Evolutionary conservation across 2,329 filamentous ascomycete genomes (phyloP).

Genomic region (Pezicula radicicola): DNA sequence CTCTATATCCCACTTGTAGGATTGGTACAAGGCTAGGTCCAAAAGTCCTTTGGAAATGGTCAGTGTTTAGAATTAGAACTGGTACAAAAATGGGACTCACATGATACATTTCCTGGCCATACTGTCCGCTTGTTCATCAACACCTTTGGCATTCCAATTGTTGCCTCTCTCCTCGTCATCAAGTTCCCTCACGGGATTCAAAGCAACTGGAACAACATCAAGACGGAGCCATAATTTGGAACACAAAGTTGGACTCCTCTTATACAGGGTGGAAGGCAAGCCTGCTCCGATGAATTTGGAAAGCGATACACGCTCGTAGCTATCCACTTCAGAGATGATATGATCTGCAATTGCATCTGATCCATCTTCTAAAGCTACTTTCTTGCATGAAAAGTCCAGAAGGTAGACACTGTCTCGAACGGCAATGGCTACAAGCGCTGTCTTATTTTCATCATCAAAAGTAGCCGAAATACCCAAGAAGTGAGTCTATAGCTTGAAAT

Average conservation of each 20-base stretch:
- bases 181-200: slow-evolving; percentile 3
- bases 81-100: slow-evolving; percentile 39
- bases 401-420: slow-evolving; percentile 74
- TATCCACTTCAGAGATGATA: slow-evolving; percentile 51
- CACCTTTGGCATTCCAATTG: slow-evolving; percentile 49
- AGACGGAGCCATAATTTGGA: slow-evolving; percentile 73
- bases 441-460: slow-evolving; percentile 42
- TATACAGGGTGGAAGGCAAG: slow-evolving; percentile 57
- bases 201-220: slow-evolving; percentile 66
- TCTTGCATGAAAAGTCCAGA: slow-evolving; percentile 66
- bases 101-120: slow-evolving; percentile 77
- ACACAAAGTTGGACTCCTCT: slow-evolving; percentile 62
- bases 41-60: slow-evolving; percentile 54
- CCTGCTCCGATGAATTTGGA: slow-evolving; percentile 75
- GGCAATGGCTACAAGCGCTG: slow-evolving; percentile 60
- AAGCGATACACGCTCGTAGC: slow-evolving; percentile 62
- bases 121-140: slow-evolving; percentile 80
- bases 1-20: slow-evolving; percentile 56
- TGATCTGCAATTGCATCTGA: slow-evolving; percentile 54
- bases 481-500: slow-evolving; percentile 40
- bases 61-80: not conserved
- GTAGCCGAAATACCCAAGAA: slow-evolving; percentile 61
- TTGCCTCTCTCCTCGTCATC: slow-evolving; percentile 37
- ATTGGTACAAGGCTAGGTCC: slow-evolving; percentile 70
- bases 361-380: slow-evolving; percentile 41